phyloP scores from a whole-genome alignment of 805 yeast species.

The Saccharomycopsis synnaedendra region DNA sequence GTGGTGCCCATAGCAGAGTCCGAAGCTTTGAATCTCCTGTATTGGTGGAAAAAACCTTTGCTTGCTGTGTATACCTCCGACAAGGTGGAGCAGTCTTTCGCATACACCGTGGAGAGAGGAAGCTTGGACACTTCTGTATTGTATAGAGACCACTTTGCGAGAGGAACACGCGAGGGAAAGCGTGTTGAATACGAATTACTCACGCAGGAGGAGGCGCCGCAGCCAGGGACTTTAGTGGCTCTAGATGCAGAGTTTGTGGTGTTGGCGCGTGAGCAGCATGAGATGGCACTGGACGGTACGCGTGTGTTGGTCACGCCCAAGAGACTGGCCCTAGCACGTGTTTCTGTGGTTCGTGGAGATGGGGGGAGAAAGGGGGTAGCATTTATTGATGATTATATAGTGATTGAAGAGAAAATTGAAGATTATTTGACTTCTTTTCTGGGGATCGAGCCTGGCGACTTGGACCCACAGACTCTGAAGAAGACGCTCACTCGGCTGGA shows the following conservation, averaged over 20 bases:
- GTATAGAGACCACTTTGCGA: constrained; percentile 65
- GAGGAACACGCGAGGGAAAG: constrained; percentile 46
- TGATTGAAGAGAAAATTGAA: constrained; percentile 55
- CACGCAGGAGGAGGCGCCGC: constrained; percentile 60
- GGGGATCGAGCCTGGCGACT: constrained; percentile 90
- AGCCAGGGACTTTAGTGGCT: constrained; percentile 69
- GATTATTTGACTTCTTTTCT: constrained; percentile 86
- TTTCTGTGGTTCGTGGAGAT: constrained; percentile 72
- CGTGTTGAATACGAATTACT: constrained; percentile 58
- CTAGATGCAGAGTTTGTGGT: constrained; percentile 96
- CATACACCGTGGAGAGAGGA: constrained; percentile 32
- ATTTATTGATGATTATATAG: constrained; percentile 87
- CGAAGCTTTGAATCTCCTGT: constrained; percentile 65
- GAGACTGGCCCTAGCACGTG: constrained; percentile 69
- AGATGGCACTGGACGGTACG: constrained; percentile 62
- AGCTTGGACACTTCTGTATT: constrained; percentile 52
- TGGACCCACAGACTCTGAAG: constrained; percentile 55
- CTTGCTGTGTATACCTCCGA: constrained; percentile 51
- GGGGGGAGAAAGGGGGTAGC: constrained; percentile 62
- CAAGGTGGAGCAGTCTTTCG: constrained; percentile 19
- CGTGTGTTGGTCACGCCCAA: constrained; percentile 65
- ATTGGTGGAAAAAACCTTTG: constrained; percentile 80
- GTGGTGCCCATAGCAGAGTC: constrained; percentile 60
- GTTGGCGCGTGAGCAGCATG: constrained; percentile 66
- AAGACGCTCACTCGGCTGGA: constrained; percentile 69